Conservation (phyloP, 495 filamentous ascomycete genomes). For the Letharia columbiana region DNA sequence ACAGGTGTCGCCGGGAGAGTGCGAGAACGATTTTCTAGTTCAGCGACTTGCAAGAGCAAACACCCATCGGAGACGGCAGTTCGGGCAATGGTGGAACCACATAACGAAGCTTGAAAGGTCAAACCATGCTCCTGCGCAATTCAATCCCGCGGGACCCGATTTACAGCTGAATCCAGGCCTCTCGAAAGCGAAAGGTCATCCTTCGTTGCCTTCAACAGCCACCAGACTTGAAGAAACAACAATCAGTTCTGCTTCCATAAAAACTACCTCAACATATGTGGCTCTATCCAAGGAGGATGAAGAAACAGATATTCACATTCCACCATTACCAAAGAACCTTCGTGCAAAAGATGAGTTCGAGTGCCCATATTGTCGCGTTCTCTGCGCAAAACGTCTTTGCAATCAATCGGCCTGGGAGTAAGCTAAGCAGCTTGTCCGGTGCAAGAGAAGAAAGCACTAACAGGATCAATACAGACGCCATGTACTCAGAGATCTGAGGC, state of each 20-base stretch:
- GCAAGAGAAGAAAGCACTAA: not conserved
- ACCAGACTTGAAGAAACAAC: constrained; percentile 1
- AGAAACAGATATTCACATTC: constrained; percentile 19
- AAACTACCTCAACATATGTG: constrained; percentile 14
- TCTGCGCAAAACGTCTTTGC: constrained; percentile 21
- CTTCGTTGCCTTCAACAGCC: constrained; percentile 17
- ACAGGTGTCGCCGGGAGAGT: not conserved
- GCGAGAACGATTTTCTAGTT: constrained; percentile 21
- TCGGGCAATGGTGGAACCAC: constrained; percentile 28
- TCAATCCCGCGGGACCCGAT: no score
- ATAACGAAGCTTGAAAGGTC: constrained; percentile 18
- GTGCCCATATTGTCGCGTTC: constrained; percentile 25
- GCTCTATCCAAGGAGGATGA: constrained; percentile 8
- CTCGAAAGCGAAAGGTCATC: not conserved
- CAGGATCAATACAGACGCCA: constrained; percentile 16
- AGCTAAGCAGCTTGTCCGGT: not conserved
- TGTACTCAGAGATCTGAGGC: constrained; percentile 26
- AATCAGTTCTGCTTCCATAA: constrained; percentile 5
- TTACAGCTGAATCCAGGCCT: no score
- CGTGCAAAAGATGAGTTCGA: constrained; percentile 17
- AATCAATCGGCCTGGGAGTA: constrained; percentile 17
- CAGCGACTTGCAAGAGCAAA: constrained; percentile 24
- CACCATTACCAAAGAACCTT: constrained; percentile 13
- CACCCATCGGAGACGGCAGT: constrained; percentile 24
- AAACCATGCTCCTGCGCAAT: not conserved